Conservation (phyloP, 2,329 filamentous ascomycete genomes). For the Colletotrichum costaricense region DNA sequence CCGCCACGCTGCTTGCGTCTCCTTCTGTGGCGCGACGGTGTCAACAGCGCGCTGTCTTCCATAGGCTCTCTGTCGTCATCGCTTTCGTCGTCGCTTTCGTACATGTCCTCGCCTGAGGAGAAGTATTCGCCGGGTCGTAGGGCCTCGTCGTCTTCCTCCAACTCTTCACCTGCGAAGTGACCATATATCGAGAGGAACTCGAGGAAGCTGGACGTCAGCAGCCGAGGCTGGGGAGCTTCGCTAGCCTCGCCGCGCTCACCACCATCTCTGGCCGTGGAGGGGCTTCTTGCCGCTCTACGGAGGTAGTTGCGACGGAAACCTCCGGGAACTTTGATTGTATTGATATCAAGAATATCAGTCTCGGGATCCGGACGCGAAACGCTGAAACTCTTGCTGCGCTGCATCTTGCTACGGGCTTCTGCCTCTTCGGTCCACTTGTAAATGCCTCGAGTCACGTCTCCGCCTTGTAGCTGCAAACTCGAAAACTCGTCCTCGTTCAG, state of each 20-base stretch:
- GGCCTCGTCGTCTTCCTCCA: conserved; percentile 96
- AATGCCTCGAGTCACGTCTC: conserved; percentile 93
- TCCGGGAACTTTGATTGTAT: conserved; percentile 90
- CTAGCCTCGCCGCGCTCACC: conserved; percentile 49
- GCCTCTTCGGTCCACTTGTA: conserved; percentile 97
- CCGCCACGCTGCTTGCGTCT: conserved; percentile 80
- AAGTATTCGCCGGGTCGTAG: conserved; percentile 92
- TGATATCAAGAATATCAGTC: conserved; percentile 84
- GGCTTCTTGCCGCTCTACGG: conserved; percentile 77
- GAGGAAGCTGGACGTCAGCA: conserved; percentile 92
- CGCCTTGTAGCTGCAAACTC: conserved; percentile 90
- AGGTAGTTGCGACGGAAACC: conserved; percentile 94
- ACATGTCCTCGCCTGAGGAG: conserved; percentile 73
- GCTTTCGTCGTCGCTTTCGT: conserved; percentile 55
- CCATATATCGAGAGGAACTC: conserved; percentile 96
- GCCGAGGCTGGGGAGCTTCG: conserved; percentile 61
- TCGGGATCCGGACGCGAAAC: conserved; percentile 82
- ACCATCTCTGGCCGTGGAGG: conserved; percentile 55
- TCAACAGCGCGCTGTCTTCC: conserved; percentile 87
- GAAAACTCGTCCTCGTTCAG: conserved; percentile 86
- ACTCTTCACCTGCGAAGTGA: conserved; percentile 95
- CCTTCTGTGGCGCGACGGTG: conserved; percentile 78
- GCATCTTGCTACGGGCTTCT: conserved; percentile 74
- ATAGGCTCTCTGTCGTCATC: conserved; percentile 82
- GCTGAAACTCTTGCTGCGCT: conserved; percentile 90